Evolutionary conservation across 1,284 basidiomycete genomes (phyloP).

Genomic region (Ceratobasidium sp.): DNA sequence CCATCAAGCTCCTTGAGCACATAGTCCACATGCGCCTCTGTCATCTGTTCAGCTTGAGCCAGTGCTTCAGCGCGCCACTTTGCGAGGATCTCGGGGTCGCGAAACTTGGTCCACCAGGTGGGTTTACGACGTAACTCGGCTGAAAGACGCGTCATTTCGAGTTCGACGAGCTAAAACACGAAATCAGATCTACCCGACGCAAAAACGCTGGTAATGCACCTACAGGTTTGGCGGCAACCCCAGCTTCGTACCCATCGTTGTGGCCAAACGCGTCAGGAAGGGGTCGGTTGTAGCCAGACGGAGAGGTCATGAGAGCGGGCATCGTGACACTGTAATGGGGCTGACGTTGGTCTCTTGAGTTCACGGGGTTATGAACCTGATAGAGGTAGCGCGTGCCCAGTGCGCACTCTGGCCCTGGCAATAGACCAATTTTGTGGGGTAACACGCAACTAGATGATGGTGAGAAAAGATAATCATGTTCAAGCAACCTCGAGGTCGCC

Average conservation of each 20-base stretch:
- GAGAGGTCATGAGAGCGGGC: background rate
- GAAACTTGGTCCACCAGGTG: slow-evolving; percentile 54
- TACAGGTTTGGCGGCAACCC: background rate
- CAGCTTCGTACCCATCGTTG: background rate
- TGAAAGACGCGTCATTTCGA: slow-evolving; percentile 60
- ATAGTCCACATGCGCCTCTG: slow-evolving; percentile 56
- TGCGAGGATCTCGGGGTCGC: slow-evolving; percentile 46
- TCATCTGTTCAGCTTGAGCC: slow-evolving; percentile 47
- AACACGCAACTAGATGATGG: too few species aligned
- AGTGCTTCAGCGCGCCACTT: slow-evolving; percentile 51
- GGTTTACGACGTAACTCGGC: slow-evolving; percentile 53
- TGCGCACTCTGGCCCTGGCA: too few species aligned
- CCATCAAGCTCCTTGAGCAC: slow-evolving; percentile 59
- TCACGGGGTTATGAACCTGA: too few species aligned
- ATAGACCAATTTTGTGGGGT: too few species aligned
- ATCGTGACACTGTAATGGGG: too few species aligned
- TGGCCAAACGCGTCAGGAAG: background rate
- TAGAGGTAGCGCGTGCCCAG: too few species aligned
- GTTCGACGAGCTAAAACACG: slow-evolving; percentile 53
- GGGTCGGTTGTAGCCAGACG: background rate
- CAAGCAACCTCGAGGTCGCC: too few species aligned
- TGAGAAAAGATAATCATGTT: too few species aligned
- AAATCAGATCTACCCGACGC: background rate
- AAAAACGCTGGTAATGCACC: background rate
- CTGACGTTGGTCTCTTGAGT: too few species aligned